Evolutionary conservation across 164 flowering plant genomes (phyloP).

Genomic region (Liquidambar formosana): DNA sequence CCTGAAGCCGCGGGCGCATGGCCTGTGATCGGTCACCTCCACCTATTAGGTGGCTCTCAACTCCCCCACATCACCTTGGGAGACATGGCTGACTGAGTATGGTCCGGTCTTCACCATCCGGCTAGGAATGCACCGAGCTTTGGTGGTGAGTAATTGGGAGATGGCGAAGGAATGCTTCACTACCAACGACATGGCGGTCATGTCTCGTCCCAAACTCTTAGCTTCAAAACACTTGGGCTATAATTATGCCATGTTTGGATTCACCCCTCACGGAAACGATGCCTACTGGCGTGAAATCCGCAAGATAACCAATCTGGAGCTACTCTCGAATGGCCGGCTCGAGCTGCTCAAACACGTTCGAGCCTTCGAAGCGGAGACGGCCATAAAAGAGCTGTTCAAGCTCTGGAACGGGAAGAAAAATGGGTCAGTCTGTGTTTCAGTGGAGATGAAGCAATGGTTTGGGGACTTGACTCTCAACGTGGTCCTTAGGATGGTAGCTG

Average conservation of each 20-base stretch:
- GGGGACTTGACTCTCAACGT: slow-evolving; percentile 26
- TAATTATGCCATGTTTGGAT: slow-evolving; percentile 35
- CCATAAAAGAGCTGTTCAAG: slow-evolving; percentile 18
- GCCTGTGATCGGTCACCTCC: slow-evolving; percentile 50
- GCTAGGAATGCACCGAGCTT: slow-evolving; percentile 23
- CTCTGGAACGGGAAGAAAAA: slow-evolving; percentile 5
- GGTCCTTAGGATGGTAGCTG: slow-evolving; percentile 24
- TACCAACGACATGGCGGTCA: slow-evolving; percentile 26
- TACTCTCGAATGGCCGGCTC: slow-evolving; percentile 30
- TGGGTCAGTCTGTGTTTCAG: background rate
- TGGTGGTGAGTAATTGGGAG: slow-evolving; percentile 28
- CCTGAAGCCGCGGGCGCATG: slow-evolving; percentile 29
- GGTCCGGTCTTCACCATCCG: slow-evolving; percentile 35
- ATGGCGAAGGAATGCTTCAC: slow-evolving; percentile 37
- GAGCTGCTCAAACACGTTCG: slow-evolving; percentile 25
- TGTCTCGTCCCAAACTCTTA: slow-evolving; percentile 24
- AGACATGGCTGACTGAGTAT: slow-evolving; percentile 31
- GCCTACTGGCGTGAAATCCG: slow-evolving; percentile 46
- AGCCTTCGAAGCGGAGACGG: slow-evolving; percentile 14
- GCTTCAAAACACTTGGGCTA: slow-evolving; percentile 23
- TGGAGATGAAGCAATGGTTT: slow-evolving; percentile 31
- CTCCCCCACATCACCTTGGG: slow-evolving; percentile 26
- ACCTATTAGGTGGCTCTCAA: slow-evolving; percentile 18
- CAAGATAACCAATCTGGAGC: slow-evolving; percentile 23
- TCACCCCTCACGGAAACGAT: slow-evolving; percentile 28